Base-by-base conservation (phyloP, 225 moss, liverwort and hornwort species). In the Pleurozium schreberi region DNA sequence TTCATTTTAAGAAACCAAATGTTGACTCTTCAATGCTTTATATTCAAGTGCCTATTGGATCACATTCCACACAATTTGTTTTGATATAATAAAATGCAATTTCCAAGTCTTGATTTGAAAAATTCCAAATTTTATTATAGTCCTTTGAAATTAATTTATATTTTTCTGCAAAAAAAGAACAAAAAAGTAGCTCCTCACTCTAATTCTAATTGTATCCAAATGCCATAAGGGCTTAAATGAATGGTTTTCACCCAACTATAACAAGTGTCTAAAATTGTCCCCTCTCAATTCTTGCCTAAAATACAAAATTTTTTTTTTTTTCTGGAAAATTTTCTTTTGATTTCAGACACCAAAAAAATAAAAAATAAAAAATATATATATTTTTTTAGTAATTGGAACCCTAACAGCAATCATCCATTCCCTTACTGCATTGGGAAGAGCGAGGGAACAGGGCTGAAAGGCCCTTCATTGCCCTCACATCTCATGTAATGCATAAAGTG, bases 61-160 rank as follows among this genome's bases (percentile, higher is more conserved):
- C 11, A n/a, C 1, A 4, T 0, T 57, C 4, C 0, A 0, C 1
- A 75, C 5, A 8, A 0, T 75, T 76, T 75, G 9, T 12, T 75
- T 0, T 20, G 0, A 21, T 12, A 13, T 0, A 0, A 6, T 78
- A 55, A 10, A 25, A 55, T 6, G 6, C 16, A 55, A 6, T 77
- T 53, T 55, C 25, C 2, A 78, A 78, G 2, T 78, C 25, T 55
- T 10, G 2, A 26, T 16, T 78, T 78, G 3, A 80, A 17, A 40
- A 28, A 11, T 19, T 80, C 3, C 3, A 40, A 42, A 19, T 0
- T n/a, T 59, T 28, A 12, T 7, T n/a, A 17, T 55, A n/a, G 0
- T 4, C 26, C 16, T 36, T 11, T n/a, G 7, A 3, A 12, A 40
- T 18, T 8, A 10, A 18, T 59, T 42, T 30, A 30, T 1, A 81